Base-by-base conservation (phyloP, 768 basidiomycete genomes). In the Lentinus brumalis region DNA sequence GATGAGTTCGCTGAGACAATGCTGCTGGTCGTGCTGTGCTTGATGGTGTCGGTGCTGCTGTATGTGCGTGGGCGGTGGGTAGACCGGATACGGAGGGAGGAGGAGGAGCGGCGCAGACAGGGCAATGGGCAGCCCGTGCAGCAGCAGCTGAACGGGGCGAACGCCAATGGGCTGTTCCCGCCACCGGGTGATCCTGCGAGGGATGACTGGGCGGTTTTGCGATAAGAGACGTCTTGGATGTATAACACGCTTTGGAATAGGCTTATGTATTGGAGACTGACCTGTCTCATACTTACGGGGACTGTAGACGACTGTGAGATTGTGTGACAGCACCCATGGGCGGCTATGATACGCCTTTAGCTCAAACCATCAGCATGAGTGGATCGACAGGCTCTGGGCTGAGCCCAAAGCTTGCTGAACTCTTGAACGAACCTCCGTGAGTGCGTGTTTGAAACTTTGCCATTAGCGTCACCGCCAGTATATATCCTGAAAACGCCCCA, bases 1-100 rank as follows among this genome's bases (percentile, higher is more conserved):
- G 86, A 92, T 61, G 91, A 93, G 66, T 86, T 92, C 58, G 77
- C 76, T 35, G 94, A 96, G 78, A 96, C 91, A 29, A 82, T 92
- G 76, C 71, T 94, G 41, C 80, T 96, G 45, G 81, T 95, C 4
- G 73, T 84, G 44, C 77, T 96, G 30, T 92, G 91, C 69, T 74
- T 89, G 29, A 76, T 84, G 21, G 87, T 94, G 53, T 90, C 90
- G 40, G 76, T 86, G 45, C 77, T 95, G 65, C 79, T 94, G 51
- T 94, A 92, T 71, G 77, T 92, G 58, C 85, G 93, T 62, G 90
- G 89, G 14, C 83, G 91, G 58, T 88, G 91, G 67, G 84, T 89
- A 38, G 88, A 89, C 67, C 77, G 88, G 57, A 83, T 87, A 74
- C 81, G 89, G 61, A 77, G 87, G 60, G 87, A 89, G 45, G 83